A percentile compares a stretch with the other conserved stretches of the same genome.
phyloP scores from a whole-genome alignment of 192 early-diverging fungal genomes.

The Rhizophagus clarus region DNA sequence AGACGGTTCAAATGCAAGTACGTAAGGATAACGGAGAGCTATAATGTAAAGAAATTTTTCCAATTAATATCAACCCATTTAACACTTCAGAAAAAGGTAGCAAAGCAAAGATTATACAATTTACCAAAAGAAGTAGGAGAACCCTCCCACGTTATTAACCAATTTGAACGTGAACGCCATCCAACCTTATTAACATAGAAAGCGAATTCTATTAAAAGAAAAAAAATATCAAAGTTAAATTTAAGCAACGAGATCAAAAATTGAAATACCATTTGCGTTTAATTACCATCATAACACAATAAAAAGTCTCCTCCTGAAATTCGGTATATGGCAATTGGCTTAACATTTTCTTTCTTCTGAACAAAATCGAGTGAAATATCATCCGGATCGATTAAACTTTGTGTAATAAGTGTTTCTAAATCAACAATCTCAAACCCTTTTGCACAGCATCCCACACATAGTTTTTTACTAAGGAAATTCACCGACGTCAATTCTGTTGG shows the following conservation, averaged over 20 bases:
- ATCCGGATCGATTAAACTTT: constrained; percentile 82
- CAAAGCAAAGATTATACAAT: neutral
- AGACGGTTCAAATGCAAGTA: constrained; percentile 86
- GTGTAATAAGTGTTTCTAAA: constrained; percentile 79
- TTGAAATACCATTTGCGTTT: neutral
- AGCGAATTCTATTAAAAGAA: constrained; percentile 68
- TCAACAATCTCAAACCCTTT: constrained; percentile 96
- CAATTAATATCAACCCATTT: neutral
- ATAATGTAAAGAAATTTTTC: neutral
- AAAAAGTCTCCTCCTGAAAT: constrained; percentile 71
- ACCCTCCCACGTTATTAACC: constrained; percentile 89
- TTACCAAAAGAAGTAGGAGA: constrained; percentile 73
- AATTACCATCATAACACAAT: constrained; percentile 87
- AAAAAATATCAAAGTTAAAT: constrained; percentile 4
- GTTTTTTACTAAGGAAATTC: constrained; percentile 80
- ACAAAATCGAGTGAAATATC: constrained; percentile 82
- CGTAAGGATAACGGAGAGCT: constrained; percentile 78
- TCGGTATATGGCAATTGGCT: constrained; percentile 83
- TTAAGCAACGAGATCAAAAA: constrained; percentile 9
- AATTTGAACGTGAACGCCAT: constrained; percentile 68
- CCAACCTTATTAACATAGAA: constrained; percentile 93
- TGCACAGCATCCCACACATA: constrained; percentile 82
- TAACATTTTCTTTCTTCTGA: constrained; percentile 72
- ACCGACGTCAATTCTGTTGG: constrained; percentile 86
- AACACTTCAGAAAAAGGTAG: no score